A percentile compares a stretch with the other conserved stretches of the same genome.
Conservation (phyloP, 306 rosid species). For the Trifolium subterraneum region DNA sequence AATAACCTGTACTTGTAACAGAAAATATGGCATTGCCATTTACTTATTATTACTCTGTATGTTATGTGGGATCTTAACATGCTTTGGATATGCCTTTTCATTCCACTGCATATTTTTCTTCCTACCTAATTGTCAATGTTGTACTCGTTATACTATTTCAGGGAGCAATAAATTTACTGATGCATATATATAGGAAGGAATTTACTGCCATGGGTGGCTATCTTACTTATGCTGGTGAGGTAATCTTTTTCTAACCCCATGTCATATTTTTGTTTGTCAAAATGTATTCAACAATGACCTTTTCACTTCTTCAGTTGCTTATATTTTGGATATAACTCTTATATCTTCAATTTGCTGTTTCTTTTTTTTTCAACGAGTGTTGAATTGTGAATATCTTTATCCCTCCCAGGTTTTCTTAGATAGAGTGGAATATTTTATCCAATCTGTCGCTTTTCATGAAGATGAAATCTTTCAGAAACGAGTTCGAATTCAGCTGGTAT, state of each 20-base stretch:
- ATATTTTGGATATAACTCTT: constrained; percentile 29
- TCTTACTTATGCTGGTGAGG: constrained; percentile 97
- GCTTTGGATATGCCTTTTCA: background rate
- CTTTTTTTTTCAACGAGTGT: constrained; percentile 31
- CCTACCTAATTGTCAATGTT: constrained; percentile 25
- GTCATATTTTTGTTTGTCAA: background rate
- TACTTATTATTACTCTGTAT: constrained; percentile 26
- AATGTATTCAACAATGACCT: constrained; percentile 19
- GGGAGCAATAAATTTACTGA: constrained; percentile 94
- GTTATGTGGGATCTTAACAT: background rate
- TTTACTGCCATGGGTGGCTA: constrained; percentile 93
- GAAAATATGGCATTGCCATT: constrained; percentile 27
- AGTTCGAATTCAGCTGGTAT: constrained; percentile 88
- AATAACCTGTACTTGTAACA: constrained; percentile 32
- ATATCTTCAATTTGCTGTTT: constrained; percentile 21
- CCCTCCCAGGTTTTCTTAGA: constrained; percentile 72
- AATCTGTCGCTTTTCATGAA: constrained; percentile 80
- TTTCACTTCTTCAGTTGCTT: constrained; percentile 22
- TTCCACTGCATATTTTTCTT: background rate
- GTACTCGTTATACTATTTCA: constrained; percentile 50
- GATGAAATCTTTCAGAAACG: constrained; percentile 94
- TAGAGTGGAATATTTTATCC: constrained; percentile 84
- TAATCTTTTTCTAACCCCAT: constrained; percentile 43
- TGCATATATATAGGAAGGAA: constrained; percentile 89
- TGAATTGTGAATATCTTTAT: constrained; percentile 33